phyloP scores from a whole-genome alignment of 2,329 filamentous ascomycete species.

The Aquanectria penicillioides region DNA sequence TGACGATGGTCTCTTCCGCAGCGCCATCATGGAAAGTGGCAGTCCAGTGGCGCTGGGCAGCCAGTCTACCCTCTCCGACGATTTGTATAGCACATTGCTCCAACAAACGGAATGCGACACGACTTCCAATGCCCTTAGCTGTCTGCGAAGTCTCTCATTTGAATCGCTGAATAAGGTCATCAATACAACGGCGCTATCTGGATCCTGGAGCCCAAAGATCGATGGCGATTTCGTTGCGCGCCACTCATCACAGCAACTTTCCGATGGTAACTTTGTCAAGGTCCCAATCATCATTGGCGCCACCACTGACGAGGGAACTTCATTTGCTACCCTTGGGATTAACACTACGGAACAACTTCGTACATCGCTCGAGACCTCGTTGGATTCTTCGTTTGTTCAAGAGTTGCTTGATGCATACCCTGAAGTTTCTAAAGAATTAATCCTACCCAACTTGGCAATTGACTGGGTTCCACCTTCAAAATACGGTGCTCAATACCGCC shows the following conservation, averaged over 20 bases:
- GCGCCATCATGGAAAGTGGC: slow-evolving; percentile 24
- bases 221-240: slow-evolving; percentile 22
- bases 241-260: slow-evolving; percentile 8
- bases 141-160: slow-evolving; percentile 10
- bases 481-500: slow-evolving; percentile 18
- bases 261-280: slow-evolving; percentile 22
- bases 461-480: slow-evolving; percentile 15
- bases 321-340: slow-evolving; percentile 17
- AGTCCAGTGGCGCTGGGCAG: slow-evolving; percentile 3
- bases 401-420: slow-evolving; percentile 4
- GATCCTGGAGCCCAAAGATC: slow-evolving; percentile 20
- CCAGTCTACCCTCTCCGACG: slow-evolving; percentile 7
- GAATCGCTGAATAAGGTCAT: slow-evolving; percentile 10
- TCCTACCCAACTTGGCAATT: slow-evolving; percentile 13
- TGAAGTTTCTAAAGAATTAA: background rate
- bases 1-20: slow-evolving; percentile 23
- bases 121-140: background rate
- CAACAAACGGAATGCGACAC: slow-evolving; percentile 12
- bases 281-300: slow-evolving; percentile 23
- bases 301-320: slow-evolving; percentile 25
- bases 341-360: slow-evolving; percentile 19
- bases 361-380: background rate
- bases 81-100: slow-evolving; percentile 8
- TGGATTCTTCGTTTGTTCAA: background rate
- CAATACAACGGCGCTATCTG: slow-evolving; percentile 18